Conservation (phyloP, 2,329 filamentous ascomycete species). For the Harringtonia lauricola region DNA sequence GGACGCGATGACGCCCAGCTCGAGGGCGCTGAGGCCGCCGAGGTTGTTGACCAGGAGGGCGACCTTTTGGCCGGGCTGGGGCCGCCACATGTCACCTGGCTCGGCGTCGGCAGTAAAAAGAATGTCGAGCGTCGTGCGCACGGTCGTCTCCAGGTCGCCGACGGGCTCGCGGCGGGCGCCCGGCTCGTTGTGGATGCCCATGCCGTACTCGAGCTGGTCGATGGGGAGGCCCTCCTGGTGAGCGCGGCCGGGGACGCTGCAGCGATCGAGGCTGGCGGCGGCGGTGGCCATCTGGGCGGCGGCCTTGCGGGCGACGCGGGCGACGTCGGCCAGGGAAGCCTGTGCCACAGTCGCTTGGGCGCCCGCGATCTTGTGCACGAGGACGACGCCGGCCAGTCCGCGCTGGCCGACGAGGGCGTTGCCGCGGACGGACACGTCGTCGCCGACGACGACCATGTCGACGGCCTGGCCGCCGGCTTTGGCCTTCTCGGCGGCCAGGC, state of each 20-base stretch:
- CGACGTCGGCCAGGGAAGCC: constrained; percentile 53
- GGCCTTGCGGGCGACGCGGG: constrained; percentile 56
- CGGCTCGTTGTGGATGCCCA: constrained; percentile 57
- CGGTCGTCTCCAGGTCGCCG: background rate
- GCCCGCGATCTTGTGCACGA: constrained; percentile 79
- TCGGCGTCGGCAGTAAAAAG: constrained; percentile 36
- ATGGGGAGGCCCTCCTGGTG: constrained; percentile 33
- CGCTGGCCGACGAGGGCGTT: constrained; percentile 83
- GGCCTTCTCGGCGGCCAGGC: constrained; percentile 84
- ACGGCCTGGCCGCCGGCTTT: constrained; percentile 63
- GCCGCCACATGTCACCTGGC: too few species aligned
- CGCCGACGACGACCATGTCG: constrained; percentile 83
- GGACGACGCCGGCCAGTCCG: constrained; percentile 80
- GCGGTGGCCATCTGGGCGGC: constrained; percentile 72
- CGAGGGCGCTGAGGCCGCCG: constrained; percentile 61
- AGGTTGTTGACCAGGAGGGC: constrained; percentile 60
- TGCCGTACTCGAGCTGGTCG: constrained; percentile 48
- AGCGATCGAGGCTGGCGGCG: constrained; percentile 50
- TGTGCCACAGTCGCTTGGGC: constrained; percentile 69
- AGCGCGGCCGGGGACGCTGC: constrained; percentile 42
- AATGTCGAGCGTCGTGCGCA: background rate
- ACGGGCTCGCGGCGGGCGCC: constrained; percentile 18
- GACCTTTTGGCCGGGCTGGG: constrained; percentile 27
- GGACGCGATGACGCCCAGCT: constrained; percentile 58
- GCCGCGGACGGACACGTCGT: constrained; percentile 75